These are phyloP conservation scores for Trichosporon sp. DNA, from an alignment of 1,284 basidiomycete species.

Conservation along the genomic window DNA sequence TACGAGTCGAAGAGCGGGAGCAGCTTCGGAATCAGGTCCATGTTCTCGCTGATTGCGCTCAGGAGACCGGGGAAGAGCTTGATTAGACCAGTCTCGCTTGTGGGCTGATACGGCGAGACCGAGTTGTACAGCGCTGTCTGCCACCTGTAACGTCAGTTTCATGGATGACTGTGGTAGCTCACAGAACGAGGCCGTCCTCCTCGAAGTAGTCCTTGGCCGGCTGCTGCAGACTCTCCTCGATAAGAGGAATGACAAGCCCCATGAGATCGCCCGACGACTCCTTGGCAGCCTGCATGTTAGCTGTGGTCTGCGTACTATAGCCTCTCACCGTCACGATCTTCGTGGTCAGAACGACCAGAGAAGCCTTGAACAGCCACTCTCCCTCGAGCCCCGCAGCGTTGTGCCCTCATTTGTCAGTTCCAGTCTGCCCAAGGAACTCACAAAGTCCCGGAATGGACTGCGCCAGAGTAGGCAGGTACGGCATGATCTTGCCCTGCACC, in stretches of 20 bases:
- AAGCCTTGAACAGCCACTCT: constrained; percentile 72
- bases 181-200: constrained; percentile 64
- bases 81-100: constrained; percentile 51
- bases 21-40: constrained; percentile 67
- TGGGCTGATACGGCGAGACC: constrained; percentile 52
- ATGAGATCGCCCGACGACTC: constrained; percentile 39
- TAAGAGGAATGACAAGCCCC: constrained; percentile 62
- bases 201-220: constrained; percentile 66
- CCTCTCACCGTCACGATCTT: constrained; percentile 62
- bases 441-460: constrained; percentile 69
- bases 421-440: constrained; percentile 49
- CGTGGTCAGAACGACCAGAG: constrained; percentile 65
- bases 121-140: constrained; percentile 65
- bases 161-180: constrained; percentile 7
- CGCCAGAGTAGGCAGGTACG: constrained; percentile 61
- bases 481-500: constrained; percentile 60
- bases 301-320: neutral
- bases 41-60: constrained; percentile 59
- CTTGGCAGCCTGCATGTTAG: constrained; percentile 28
- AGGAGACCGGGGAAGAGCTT: constrained; percentile 65
- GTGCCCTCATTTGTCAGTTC: constrained; percentile 30
- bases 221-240: constrained; percentile 66
- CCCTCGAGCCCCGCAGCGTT: constrained; percentile 51
- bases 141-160: constrained; percentile 52
- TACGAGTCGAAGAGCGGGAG: constrained; percentile 73